A percentile compares a stretch with the other conserved stretches of the same genome.
phyloP scores from a whole-genome alignment of 148 eudicot species.

The Persicaria maculosa region DNA sequence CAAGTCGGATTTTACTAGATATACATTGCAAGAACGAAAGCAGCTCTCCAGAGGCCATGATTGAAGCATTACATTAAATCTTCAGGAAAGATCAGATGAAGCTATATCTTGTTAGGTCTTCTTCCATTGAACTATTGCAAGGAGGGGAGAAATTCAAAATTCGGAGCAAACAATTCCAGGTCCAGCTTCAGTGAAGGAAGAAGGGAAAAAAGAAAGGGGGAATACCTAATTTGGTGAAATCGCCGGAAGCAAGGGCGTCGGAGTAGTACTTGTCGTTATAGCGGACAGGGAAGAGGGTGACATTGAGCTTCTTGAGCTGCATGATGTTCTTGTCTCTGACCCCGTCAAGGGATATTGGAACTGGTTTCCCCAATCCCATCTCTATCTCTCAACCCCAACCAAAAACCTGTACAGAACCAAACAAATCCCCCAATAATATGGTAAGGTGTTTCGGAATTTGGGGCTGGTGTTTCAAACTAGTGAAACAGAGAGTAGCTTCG shows the following conservation, averaged over 20 bases:
- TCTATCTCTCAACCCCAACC: neutral
- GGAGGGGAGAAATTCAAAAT: neutral
- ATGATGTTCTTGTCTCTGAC: constrained; percentile 81
- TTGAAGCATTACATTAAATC: no score
- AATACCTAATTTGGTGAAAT: constrained; percentile 80
- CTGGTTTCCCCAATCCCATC: constrained; percentile 49
- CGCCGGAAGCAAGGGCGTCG: constrained; percentile 74
- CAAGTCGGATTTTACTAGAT: no score
- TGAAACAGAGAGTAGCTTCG: no score
- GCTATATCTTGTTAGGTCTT: no score
- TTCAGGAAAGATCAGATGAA: no score
- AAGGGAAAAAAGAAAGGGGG: neutral
- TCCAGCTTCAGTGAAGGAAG: neutral
- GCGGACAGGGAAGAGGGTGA: constrained; percentile 85
- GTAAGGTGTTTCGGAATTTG: no score
- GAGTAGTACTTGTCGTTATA: constrained; percentile 81
- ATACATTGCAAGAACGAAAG: no score
- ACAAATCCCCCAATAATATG: no score
- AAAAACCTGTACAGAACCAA: no score
- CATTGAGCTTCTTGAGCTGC: constrained; percentile 85
- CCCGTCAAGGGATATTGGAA: constrained; percentile 64
- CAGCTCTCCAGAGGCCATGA: no score
- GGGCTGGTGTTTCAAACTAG: no score
- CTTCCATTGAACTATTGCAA: no score
- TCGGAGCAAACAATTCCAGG: neutral